Evolutionary conservation across 2,329 filamentous ascomycete species (phyloP), one percentile per base, ranked within the genome.

Genomic region (Alternaria metachromatica): DNA sequence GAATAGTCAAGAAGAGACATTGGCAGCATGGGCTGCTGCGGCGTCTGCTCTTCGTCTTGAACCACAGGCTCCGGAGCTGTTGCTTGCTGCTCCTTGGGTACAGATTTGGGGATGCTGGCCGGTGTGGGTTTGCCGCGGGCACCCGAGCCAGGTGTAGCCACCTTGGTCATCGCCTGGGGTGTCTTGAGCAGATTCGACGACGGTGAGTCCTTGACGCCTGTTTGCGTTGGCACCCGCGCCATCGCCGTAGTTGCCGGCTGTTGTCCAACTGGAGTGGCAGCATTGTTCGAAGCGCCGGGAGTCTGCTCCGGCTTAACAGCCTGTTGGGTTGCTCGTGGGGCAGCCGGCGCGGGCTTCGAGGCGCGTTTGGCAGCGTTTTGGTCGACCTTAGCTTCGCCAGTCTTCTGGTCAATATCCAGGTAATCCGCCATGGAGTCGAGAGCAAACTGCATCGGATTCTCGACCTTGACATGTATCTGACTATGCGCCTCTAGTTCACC

Each of bases 371-470:
- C 58, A 58, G 67, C 70, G 26, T 66, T 70, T 13, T 65, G 62
- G 12, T 76, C 75, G 3, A 63, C 56, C 63, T 75, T 80, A 4
- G 73, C 61, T n/a, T 75, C 70, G 60, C 82, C 82, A 33, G 76
- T 79, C 67, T 81, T 82, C 53, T 81, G 80, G 54, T 85, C 82
- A 56, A 83, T 76, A 51, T 87, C 83, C n/a, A 88, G 76, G 43
- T 80, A 83, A 13, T 81, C 82, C 13, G 82, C 82, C 65, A 87
- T 81, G 45, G 83, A 85, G 7, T 87, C 84, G 7, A 89, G 69
- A 25, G 85, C 83, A 72, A 84, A 90, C n/a, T 84, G 80, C 28
- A 89, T 77, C 30, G 87, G 84, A 72, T 90, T 82, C 6, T 83
- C 85, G 41, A 89, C 82, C 54, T 79, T 78, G 66, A 84, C 83